Evolutionary conservation across 75 land plant genomes (phyloP).

Genomic region (Sequoiadendron giganteum): DNA sequence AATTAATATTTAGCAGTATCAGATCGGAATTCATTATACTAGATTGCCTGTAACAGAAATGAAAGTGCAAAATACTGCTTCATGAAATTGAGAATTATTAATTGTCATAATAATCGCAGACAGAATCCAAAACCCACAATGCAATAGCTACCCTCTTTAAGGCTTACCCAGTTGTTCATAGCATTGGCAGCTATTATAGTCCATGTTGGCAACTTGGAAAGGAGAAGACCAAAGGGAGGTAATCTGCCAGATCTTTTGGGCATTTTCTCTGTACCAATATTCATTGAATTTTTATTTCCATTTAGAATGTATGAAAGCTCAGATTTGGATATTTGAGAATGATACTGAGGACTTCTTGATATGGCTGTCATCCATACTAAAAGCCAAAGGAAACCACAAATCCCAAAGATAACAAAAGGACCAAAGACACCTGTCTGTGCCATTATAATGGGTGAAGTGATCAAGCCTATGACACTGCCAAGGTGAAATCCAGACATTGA

Average conservation of each 20-base stretch:
- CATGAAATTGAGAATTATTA: neutral
- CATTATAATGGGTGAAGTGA: conserved; percentile 74
- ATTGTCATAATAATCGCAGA: neutral
- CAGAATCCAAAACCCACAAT: neutral
- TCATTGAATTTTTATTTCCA: conserved; percentile 10
- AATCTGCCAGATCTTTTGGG: conserved; percentile 20
- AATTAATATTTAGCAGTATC: conserved; percentile 1
- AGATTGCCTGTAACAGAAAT: neutral
- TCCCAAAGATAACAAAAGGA: conserved; percentile 86
- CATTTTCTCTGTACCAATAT: conserved; percentile 11
- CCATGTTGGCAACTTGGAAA: conserved; percentile 91
- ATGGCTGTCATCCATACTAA: conserved; percentile 64
- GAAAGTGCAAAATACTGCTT: neutral
- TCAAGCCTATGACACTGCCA: conserved; percentile 85
- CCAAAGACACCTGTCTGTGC: conserved; percentile 71
- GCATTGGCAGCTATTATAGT: conserved; percentile 82
- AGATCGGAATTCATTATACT: neutral
- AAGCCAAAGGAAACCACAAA: conserved; percentile 83
- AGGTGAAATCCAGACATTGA: conserved; percentile 96
- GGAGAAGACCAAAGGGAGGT: conserved; percentile 78
- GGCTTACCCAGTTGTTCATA: conserved; percentile 93
- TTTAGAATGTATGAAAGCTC: conserved; percentile 64
- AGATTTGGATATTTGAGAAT: conserved; percentile 58
- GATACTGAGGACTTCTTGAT: conserved; percentile 62
- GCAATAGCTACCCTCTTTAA: neutral